phyloP scores from a whole-genome alignment of 495 filamentous ascomycete genomes.

The Acidiella bohemica region DNA sequence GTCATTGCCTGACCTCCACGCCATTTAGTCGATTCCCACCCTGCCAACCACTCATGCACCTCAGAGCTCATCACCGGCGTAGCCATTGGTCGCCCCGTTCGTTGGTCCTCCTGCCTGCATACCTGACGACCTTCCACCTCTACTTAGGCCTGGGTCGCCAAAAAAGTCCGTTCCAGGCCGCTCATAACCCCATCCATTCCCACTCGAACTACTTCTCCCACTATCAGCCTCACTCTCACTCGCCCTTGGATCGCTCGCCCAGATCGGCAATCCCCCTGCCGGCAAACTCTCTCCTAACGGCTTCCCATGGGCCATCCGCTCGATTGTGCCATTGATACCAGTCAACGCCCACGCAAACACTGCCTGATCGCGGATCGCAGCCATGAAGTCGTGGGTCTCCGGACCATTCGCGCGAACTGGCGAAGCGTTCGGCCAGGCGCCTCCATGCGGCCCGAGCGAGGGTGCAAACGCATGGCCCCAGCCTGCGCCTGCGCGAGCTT shows the following conservation, averaged over 20 bases:
- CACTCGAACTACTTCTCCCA: constrained; percentile 1
- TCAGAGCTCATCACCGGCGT: no score
- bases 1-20: no score
- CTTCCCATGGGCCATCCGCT: constrained; percentile 48
- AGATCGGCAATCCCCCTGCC: constrained; percentile 41
- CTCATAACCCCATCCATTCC: not conserved
- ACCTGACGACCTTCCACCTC: not conserved
- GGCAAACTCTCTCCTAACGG: constrained; percentile 48
- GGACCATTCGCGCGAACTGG: constrained; percentile 10
- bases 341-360: constrained; percentile 72
- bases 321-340: constrained; percentile 67
- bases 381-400: constrained; percentile 49
- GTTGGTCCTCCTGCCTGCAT: no score
- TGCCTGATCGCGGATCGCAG: constrained; percentile 67
- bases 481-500: constrained; percentile 8
- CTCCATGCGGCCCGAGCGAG: constrained; percentile 19
- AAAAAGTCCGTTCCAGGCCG: constrained; percentile 6
- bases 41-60: no score
- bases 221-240: not conserved
- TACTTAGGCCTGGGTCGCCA: constrained; percentile 10
- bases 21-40: no score
- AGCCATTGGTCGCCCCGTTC: no score
- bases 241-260: constrained; percentile 23
- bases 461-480: constrained; percentile 21
- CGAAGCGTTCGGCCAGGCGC: not conserved